Evolutionary conservation across 305 asterid genomes (phyloP), one percentile per base, ranked within the genome.

Genomic region (Fraxinus xanthoxyloides): DNA sequence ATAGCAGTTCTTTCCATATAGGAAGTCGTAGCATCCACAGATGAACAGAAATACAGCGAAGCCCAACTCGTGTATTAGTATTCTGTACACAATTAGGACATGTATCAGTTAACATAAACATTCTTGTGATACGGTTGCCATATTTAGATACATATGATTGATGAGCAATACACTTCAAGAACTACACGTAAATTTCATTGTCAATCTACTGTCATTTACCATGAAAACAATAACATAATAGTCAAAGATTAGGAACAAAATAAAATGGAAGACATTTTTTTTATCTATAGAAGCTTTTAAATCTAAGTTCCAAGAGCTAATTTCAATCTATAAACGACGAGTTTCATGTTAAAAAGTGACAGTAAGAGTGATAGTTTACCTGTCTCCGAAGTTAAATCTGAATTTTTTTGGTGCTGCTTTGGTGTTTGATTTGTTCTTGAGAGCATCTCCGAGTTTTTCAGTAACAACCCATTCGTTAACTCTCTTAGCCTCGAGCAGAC

Each of bases 391-490:
- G 81, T 87, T 92, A 34, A 92, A 72, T 3, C 87, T 81, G 7
- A 91, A 73, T 82, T 78, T 95, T 87, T 79, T 93, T 2, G 89
- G 82, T 23, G 88, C 84, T 70, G 82, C n/a, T 85, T 92, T 93
- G 12, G 77, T 23, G 26, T 82, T 85, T 7, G 90, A 79, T 77
- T 95, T 95, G 86, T 88, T 94, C 84, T 92, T 94, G 15, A 93
- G 86, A 13, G 91, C 48, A 54, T 94, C 98, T 48, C 99, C 99
- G 1, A 94, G 93, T 77, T 96, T 96, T 85, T 94, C 99, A 4
- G 99, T 95, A 65, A 95, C 99, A 19, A 94, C 93, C 99, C 99
- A 95, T 88, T 95, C 99, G 46, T 95, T 95, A 4, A 89, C 97
- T 46, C 99, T 88, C 87, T 90, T 95, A 0, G 93, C 97, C 89